phyloP scores from a whole-genome alignment of 2,329 filamentous ascomycete genomes.

The Aspergillus tubingensis region DNA sequence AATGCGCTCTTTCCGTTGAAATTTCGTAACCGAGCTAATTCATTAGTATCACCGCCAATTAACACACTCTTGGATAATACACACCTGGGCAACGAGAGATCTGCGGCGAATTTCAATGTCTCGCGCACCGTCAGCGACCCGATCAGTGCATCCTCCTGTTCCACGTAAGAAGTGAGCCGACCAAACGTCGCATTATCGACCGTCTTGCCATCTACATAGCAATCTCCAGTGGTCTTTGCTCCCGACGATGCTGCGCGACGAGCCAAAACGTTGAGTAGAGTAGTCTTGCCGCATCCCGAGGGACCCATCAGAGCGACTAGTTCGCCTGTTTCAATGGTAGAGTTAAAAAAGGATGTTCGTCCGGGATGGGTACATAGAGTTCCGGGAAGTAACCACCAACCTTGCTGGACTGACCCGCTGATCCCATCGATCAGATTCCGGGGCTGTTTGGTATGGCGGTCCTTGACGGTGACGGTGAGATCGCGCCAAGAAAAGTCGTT shows the following conservation, averaged over 20 bases:
- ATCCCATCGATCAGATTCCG: conserved; percentile 65
- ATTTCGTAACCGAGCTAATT: conserved; percentile 52
- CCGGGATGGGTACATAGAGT: background rate
- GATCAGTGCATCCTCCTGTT: conserved; percentile 84
- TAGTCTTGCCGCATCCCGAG: conserved; percentile 74
- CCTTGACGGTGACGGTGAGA: conserved; percentile 71
- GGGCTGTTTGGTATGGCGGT: conserved; percentile 64
- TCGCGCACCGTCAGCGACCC: conserved; percentile 78
- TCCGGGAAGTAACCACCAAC: conserved; percentile 38
- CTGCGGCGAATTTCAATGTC: conserved; percentile 75
- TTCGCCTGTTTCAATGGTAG: conserved; percentile 54
- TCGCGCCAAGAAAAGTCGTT: conserved; percentile 66
- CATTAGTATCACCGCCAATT: conserved; percentile 10
- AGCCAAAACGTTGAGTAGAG: conserved; percentile 77
- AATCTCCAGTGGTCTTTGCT: conserved; percentile 55
- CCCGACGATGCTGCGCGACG: conserved; percentile 58
- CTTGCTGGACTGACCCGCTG: conserved; percentile 65
- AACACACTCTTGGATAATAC: conserved; percentile 9
- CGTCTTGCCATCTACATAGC: conserved; percentile 64
- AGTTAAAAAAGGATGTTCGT: background rate
- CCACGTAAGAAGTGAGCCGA: conserved; percentile 73
- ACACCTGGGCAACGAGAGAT: conserved; percentile 62
- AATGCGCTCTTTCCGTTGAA: conserved; percentile 64
- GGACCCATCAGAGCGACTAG: conserved; percentile 82
- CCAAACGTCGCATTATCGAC: conserved; percentile 60